Conservation (phyloP, 805 yeast species). For the Suhomyces pyralidae region DNA sequence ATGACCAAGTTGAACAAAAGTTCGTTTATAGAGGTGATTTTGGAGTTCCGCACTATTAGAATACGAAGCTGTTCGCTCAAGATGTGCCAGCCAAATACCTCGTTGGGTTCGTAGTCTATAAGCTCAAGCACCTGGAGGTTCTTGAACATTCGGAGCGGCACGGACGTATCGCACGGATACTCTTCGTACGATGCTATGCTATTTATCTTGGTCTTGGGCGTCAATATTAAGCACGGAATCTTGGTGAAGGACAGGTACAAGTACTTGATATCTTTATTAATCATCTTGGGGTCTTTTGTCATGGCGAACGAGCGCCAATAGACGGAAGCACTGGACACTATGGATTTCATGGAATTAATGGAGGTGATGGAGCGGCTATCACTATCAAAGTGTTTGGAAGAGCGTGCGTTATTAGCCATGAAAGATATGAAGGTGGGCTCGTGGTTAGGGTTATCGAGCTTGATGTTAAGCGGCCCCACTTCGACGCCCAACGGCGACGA, state of each 20-base stretch:
- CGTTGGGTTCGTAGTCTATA: slow-evolving; percentile 59
- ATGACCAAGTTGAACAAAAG: slow-evolving; percentile 49
- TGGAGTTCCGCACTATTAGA: slow-evolving; percentile 50
- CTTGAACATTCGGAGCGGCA: slow-evolving; percentile 60
- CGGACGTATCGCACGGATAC: slow-evolving; percentile 68
- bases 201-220: slow-evolving; percentile 57
- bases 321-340: slow-evolving; percentile 40
- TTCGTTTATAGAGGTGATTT: slow-evolving; percentile 51
- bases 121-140: slow-evolving; percentile 61
- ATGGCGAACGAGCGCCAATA: slow-evolving; percentile 38
- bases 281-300: slow-evolving; percentile 41
- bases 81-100: slow-evolving; percentile 62
- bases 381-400: slow-evolving; percentile 38
- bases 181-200: slow-evolving; percentile 63
- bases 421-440: slow-evolving; percentile 57
- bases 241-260: slow-evolving; percentile 62
- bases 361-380: slow-evolving; percentile 53
- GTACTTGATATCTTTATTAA: slow-evolving; percentile 52
- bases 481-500: slow-evolving; percentile 43
- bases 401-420: slow-evolving; percentile 53
- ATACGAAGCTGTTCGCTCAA: slow-evolving; percentile 54
- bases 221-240: slow-evolving; percentile 58
- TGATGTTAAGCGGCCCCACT: slow-evolving; percentile 61
- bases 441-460: slow-evolving; percentile 56
- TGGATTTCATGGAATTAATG: slow-evolving; percentile 55